Base-by-base conservation (phyloP, 2,329 filamentous ascomycete genomes). In the Dryadomyces quercivorus region DNA sequence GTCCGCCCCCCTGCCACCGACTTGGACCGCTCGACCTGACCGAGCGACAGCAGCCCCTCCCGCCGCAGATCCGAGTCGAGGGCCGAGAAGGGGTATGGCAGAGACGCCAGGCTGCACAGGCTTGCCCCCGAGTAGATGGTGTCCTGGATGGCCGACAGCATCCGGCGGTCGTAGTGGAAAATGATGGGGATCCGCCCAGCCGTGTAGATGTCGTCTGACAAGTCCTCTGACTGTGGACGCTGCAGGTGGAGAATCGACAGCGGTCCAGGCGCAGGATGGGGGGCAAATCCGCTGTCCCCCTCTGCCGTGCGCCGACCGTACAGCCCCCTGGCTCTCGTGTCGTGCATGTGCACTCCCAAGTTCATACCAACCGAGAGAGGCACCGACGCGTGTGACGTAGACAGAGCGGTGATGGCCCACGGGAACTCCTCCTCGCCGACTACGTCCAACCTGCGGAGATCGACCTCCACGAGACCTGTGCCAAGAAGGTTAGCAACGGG, bases 171-270 rank as follows among this genome's bases (percentile, higher is more conserved):
- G 69, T 95, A 97, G 64, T 89, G 85, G 3, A 96, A 73, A 55
- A 96, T 88, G 62, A 83, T 91, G 5, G 90, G 86, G 65, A 96
- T 96, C 16, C 92, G 81, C 0, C 92, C 92, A 5, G 86, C 88
- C 40, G 96, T 82, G 71, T 91, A 92, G 44, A 97, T 93, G 34
- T 93, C 86, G 56, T 85, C 78, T 51, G 88, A 86, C 18, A 82
- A 74, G 58, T 80, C 74, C 13, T 52, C 57, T 10, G 72, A 67
- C 0, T 75, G 77, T 1, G 79, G 70, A 9, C 72, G 74, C 15
- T 84, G 84, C 31, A 91, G 73, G 64, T 95, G 89, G 2, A 94
- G 72, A 58, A 96, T 90, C 48, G 85, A 88, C 22, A 94, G 76
- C 1, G 91, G 88, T 0, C 87, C 88, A 1, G 89, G 85, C 60